Evolutionary conservation across 805 yeast genomes (phyloP).

Genomic region (Suhomyces tanzawaensis): DNA sequence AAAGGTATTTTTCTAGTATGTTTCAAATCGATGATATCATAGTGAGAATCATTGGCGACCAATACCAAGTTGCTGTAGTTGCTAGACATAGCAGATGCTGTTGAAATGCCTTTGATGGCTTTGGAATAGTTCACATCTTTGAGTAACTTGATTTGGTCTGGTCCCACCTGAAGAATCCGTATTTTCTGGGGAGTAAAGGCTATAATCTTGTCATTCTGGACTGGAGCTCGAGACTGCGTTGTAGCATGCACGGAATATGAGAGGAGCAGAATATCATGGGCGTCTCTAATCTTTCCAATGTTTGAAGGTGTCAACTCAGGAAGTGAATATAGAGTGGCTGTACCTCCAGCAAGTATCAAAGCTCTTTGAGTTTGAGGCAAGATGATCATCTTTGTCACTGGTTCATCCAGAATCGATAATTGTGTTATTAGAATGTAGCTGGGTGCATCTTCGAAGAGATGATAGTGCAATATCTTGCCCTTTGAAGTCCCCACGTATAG

Average conservation of each 20-base stretch:
- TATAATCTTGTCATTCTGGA: conserved; percentile 25
- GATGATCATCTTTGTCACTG: conserved; percentile 25
- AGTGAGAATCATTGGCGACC: conserved; percentile 31
- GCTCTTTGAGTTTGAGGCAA: conserved; percentile 24
- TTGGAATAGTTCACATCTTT: conserved; percentile 32
- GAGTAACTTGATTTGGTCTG: conserved; percentile 28
- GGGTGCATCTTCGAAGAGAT: conserved; percentile 39
- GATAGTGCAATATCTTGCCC: conserved; percentile 38
- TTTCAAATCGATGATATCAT: conserved; percentile 38
- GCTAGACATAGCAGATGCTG: conserved; percentile 23
- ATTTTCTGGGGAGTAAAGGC: conserved; percentile 29
- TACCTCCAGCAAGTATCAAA: conserved; percentile 26
- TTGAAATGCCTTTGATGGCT: conserved; percentile 27
- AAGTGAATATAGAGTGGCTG: conserved; percentile 24
- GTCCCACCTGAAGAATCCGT: conserved; percentile 28
- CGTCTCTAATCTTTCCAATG: conserved; percentile 36
- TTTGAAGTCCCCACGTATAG: conserved; percentile 37
- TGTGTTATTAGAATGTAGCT: conserved; percentile 30
- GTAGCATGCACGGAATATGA: not conserved
- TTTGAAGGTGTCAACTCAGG: conserved; percentile 41
- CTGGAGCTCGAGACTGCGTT: not conserved
- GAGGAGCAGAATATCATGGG: conserved; percentile 25
- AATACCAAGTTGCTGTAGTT: conserved; percentile 30
- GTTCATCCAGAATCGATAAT: conserved; percentile 13
- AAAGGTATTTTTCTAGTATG: conserved; percentile 32